Percentiles rank a stretch among this genome's conserved stretches.
phyloP scores from a whole-genome alignment of 2,329 filamentous ascomycete species.

The Xylaria sp. region DNA sequence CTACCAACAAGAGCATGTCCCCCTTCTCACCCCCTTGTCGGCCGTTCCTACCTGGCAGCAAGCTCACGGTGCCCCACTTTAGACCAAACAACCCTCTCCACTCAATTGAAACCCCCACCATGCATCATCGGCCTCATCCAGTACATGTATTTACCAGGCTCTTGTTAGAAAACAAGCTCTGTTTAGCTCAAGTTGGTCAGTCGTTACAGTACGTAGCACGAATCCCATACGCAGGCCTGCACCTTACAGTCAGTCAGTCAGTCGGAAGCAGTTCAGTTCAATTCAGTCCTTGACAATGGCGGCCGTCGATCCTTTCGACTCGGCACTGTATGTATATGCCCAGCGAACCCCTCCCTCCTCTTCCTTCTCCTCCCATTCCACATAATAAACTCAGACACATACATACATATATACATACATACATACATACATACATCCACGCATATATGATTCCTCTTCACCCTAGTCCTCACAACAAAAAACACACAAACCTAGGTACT shows the following conservation, averaged over 20 bases:
- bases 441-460: slow-evolving; percentile 11
- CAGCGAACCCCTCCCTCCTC: slow-evolving; percentile 22
- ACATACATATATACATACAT: too few relatives aligned
- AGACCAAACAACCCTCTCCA: background rate
- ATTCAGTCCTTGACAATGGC: slow-evolving; percentile 54
- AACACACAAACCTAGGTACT: background rate
- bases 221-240: background rate
- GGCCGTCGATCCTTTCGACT: slow-evolving; percentile 76
- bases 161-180: background rate
- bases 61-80: slow-evolving; percentile 18
- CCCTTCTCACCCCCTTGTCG: slow-evolving; percentile 5
- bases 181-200: background rate
- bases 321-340: slow-evolving; percentile 71
- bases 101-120: slow-evolving; percentile 30
- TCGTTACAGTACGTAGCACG: background rate
- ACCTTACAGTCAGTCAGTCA: background rate
- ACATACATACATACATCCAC: too few relatives aligned
- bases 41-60: slow-evolving; percentile 7
- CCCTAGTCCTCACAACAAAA: background rate
- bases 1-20: background rate
- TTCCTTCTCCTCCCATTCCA: slow-evolving; percentile 27
- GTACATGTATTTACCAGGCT: background rate
- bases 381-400: background rate
- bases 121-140: slow-evolving; percentile 17
- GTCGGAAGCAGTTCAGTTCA: background rate